Evolutionary conservation across 1,139 yeast genomes (phyloP), one percentile per base, ranked within the genome.

Genomic region (Zygosaccharomyces sapae): DNA sequence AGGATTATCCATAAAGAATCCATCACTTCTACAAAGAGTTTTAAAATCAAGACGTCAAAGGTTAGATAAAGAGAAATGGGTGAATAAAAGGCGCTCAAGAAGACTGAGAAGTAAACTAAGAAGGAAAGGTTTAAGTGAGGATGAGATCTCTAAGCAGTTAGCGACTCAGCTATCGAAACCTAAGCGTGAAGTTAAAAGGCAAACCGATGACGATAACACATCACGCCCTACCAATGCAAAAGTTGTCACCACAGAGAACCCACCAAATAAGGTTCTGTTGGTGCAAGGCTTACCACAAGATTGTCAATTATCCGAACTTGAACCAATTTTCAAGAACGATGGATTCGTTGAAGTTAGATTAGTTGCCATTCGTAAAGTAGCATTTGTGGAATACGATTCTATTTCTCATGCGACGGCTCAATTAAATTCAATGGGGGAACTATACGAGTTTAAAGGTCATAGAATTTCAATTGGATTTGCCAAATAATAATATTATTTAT

Each of bases 351-450:
- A 81, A 51, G 72, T 83, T 1, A 77, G 95, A 46, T 68, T 80
- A 43, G 88, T 92, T 31, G 73, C 76, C 2, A 79, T 81, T 1
- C 75, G 88, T 42, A 76, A 77, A 37, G 77, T 92, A 46, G 95
- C 94, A 5, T 85, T 92, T 65, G 76, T 92, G 9, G 97, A 92
- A 58, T 92, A 82, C 63, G 81, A 77, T 30, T 68, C 71, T 5
- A 83, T 79, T 24, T 65, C 63, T 3, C 70, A 71, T 38, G 82
- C 87, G 0, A 66, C 73, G 0, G 63, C 59, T 1, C 79, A 77
- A 3, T 67, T 71, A 48, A 69, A 72, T 9, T 56, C 50, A 10
- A 61, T 71, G 3, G 74, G 76, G 1, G 56, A 56, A 5, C 60
- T 60, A 0, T 53, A 76, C 39, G 37, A 44, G 8, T 48, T 53